Conservation (phyloP, 306 rosid species). For the Alnus rubra region DNA sequence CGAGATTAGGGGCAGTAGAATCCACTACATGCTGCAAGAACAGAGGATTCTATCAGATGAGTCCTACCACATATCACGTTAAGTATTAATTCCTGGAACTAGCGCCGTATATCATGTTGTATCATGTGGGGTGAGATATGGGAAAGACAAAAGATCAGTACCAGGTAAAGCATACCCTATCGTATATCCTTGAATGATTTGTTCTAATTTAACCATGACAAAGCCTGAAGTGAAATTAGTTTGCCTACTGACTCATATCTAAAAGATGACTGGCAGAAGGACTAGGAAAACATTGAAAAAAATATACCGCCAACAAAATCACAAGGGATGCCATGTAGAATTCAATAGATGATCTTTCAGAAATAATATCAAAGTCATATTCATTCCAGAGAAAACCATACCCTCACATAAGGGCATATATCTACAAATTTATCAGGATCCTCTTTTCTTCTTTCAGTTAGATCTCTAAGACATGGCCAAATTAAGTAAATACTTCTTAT, state of each 20-base stretch:
- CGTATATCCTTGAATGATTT: no score
- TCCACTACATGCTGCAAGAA: conserved; percentile 86
- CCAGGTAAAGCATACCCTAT: neutral
- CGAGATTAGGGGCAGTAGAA: conserved; percentile 90
- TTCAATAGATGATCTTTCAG: neutral
- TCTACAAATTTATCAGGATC: neutral
- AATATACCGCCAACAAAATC: neutral
- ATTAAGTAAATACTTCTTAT: neutral
- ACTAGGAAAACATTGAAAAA: neutral
- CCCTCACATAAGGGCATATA: neutral
- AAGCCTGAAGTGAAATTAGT: neutral
- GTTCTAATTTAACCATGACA: no score
- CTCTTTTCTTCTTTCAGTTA: neutral
- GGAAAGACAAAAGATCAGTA: neutral
- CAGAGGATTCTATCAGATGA: conserved; percentile 22
- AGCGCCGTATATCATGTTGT: neutral
- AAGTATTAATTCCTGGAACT: conserved; percentile 15
- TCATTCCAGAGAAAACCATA: neutral
- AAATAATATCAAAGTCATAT: neutral
- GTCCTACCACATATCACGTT: conserved; percentile 3
- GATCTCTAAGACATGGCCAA: neutral
- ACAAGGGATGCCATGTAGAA: neutral
- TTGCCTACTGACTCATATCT: neutral
- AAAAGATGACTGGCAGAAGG: neutral
- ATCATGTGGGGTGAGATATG: neutral